Evolutionary conservation across 352 stramenopile genomes (phyloP).

Genomic region (Globisporangium radiosum): DNA sequence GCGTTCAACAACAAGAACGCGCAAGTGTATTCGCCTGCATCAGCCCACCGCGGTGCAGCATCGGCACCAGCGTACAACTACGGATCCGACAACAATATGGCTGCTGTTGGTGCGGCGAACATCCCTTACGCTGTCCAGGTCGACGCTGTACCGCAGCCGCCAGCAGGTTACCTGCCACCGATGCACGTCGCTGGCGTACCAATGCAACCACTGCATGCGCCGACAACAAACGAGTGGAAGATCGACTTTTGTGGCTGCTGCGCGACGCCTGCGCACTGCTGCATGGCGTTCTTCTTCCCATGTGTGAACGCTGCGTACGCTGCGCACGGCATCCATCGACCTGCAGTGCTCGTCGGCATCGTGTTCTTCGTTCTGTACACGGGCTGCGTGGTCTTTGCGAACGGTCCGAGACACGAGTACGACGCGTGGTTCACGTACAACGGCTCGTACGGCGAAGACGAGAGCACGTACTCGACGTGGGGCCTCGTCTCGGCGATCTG

Average conservation of each 20-base stretch:
- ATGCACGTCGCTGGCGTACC: neutral
- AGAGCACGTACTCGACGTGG: neutral
- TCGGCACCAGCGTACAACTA: neutral
- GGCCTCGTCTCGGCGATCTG: neutral
- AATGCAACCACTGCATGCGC: neutral
- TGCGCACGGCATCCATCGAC: slow-evolving; percentile 4
- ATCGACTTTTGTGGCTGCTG: slow-evolving; percentile 21
- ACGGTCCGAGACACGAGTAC: neutral
- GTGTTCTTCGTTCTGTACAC: slow-evolving; percentile 6
- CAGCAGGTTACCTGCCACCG: neutral
- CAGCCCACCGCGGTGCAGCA: neutral
- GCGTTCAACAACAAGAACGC: slow-evolving; percentile 8
- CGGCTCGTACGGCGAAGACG: slow-evolving; percentile 8
- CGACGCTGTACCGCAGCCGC: neutral
- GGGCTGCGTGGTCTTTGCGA: neutral
- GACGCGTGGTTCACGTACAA: slow-evolving; percentile 6
- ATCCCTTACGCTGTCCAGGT: slow-evolving; percentile 8
- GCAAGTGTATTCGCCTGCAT: slow-evolving; percentile 4
- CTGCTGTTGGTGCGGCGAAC: neutral
- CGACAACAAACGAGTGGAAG: slow-evolving; percentile 7
- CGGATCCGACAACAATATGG: neutral
- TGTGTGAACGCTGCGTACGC: slow-evolving; percentile 16
- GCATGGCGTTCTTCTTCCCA: slow-evolving; percentile 18
- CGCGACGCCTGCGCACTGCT: slow-evolving; percentile 16
- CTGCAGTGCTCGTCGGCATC: slow-evolving; percentile 5